Evolutionary conservation across 345 rosid species (phyloP).

Genomic region (Adansonia digitata): DNA sequence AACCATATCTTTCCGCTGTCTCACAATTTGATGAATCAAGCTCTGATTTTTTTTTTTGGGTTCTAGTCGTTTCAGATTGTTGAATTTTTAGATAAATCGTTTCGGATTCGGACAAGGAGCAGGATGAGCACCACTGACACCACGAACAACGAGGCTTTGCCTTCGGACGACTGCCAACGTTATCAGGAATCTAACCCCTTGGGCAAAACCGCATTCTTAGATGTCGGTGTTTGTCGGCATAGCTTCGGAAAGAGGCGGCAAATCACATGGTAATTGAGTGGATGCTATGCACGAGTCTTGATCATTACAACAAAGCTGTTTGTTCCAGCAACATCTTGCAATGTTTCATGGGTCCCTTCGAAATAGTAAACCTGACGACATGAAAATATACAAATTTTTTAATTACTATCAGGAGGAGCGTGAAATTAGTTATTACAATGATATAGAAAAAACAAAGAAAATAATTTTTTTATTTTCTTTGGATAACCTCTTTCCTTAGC

Average conservation of each 20-base stretch:
- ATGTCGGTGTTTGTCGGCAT: neutral
- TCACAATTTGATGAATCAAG: neutral
- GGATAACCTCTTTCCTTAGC: neutral
- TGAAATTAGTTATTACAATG: no score
- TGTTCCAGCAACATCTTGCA: neutral
- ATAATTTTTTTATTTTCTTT: neutral
- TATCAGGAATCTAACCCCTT: neutral
- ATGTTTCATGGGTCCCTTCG: neutral
- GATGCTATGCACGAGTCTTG: neutral
- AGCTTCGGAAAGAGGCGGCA: neutral
- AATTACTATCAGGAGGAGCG: no score
- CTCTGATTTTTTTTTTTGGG: neutral
- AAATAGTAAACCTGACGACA: neutral
- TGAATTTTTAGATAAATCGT: no score
- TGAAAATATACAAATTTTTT: no score
- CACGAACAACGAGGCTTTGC: neutral
- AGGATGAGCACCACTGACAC: no score
- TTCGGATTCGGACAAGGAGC: no score
- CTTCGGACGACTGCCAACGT: neutral
- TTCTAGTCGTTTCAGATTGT: neutral
- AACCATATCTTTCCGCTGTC: neutral
- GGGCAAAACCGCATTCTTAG: no score
- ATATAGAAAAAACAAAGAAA: no score
- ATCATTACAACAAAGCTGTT: neutral
- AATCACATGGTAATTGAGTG: conserved; percentile 1